Evolutionary conservation across 306 rosid species (phyloP).

Genomic region (Morella rubra): DNA sequence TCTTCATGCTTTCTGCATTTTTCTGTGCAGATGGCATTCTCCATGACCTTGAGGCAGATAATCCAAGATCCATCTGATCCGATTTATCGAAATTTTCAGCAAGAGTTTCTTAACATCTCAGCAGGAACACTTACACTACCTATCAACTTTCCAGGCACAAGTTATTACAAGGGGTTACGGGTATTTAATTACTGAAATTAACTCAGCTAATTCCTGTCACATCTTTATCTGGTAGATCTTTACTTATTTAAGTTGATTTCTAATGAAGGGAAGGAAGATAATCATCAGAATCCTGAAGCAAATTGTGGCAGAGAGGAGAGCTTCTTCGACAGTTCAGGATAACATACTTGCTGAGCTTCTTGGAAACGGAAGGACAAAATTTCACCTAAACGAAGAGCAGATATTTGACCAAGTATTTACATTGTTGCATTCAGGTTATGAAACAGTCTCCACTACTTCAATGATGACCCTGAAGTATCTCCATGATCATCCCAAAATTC

Average conservation of each 20-base stretch:
- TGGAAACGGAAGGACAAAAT: constrained; percentile 42
- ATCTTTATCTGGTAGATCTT: background rate
- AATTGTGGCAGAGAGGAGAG: constrained; percentile 53
- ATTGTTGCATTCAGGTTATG: constrained; percentile 73
- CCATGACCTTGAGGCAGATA: constrained; percentile 51
- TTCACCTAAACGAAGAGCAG: constrained; percentile 60
- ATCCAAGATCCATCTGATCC: constrained; percentile 50
- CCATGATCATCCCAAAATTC: constrained; percentile 65
- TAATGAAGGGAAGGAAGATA: constrained; percentile 40
- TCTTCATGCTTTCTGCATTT: background rate
- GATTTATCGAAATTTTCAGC: constrained; percentile 38
- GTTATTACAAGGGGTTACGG: constrained; percentile 56
- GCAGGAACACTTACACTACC: constrained; percentile 68
- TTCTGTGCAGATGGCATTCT: constrained; percentile 63
- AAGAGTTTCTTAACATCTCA: constrained; percentile 53
- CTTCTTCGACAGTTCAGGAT: constrained; percentile 30
- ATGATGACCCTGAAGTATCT: constrained; percentile 82
- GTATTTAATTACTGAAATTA: constrained; percentile 22
- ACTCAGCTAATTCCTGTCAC: background rate
- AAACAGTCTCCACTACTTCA: constrained; percentile 81
- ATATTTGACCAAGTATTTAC: constrained; percentile 66
- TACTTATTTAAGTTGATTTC: background rate
- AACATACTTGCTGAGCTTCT: constrained; percentile 58
- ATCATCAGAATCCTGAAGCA: constrained; percentile 39
- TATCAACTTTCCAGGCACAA: constrained; percentile 70